Percentiles rank a stretch among this genome's conserved stretches.
phyloP scores from a whole-genome alignment of 176 grass and related monocot species.

The Aegilops longissima region DNA sequence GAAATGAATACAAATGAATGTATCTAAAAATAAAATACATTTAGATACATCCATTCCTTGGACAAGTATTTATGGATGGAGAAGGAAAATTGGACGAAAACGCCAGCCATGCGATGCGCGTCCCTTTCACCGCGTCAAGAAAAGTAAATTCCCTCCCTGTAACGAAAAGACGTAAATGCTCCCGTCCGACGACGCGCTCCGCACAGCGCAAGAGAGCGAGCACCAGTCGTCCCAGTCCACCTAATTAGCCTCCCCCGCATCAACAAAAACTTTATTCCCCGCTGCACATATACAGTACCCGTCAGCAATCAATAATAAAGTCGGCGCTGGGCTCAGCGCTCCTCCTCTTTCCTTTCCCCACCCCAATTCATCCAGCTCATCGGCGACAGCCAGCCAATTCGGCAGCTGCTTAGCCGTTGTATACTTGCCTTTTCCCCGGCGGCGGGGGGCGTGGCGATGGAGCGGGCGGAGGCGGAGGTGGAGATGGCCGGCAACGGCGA shows the following conservation, averaged over 20 bases:
- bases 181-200: not conserved
- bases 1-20: no score
- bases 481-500: not conserved
- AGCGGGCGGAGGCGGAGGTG: slow-evolving; percentile 35
- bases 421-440: not conserved
- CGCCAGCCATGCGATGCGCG: not conserved
- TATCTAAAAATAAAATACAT: no score
- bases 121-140: not conserved
- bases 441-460: slow-evolving; percentile 33
- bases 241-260: not conserved
- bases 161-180: not conserved
- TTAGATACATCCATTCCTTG: no score
- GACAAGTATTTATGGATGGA: no score
- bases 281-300: not conserved
- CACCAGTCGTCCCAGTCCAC: not conserved
- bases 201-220: not conserved
- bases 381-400: not conserved
- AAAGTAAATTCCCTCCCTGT: not conserved
- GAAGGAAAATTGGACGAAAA: not conserved
- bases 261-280: not conserved
- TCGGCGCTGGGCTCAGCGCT: not conserved
- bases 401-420: slow-evolving; percentile 26
- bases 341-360: slow-evolving; percentile 8
- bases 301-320: not conserved
- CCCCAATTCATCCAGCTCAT: slow-evolving; percentile 14